phyloP scores from a whole-genome alignment of 2,329 filamentous ascomycete species.

The Verticillium nonalfalfae region DNA sequence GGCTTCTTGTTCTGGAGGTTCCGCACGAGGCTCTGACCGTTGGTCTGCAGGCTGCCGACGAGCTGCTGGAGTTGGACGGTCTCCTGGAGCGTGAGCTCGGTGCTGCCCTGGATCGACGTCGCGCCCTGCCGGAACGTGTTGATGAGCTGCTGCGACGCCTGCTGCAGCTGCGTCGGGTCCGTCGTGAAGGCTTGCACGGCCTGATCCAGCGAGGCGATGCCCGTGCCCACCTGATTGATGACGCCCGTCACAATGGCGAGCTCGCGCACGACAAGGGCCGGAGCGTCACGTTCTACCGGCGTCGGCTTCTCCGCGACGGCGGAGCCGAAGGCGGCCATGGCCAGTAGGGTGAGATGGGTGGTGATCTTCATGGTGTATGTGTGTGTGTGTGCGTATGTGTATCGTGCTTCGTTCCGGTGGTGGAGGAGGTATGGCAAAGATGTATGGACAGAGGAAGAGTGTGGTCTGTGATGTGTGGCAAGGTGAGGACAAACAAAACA shows the following conservation, averaged over 20 bases:
- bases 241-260: constrained; percentile 10
- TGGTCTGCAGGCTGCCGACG: constrained; percentile 16
- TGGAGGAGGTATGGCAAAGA: neutral
- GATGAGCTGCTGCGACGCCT: constrained; percentile 14
- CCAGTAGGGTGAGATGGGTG: constrained; percentile 8
- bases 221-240: constrained; percentile 9
- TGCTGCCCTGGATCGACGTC: constrained; percentile 5
- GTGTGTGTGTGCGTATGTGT: neutral
- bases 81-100: constrained; percentile 12
- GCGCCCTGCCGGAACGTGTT: constrained; percentile 12
- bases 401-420: neutral
- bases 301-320: constrained; percentile 8
- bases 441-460: neutral
- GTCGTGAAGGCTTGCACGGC: constrained; percentile 17
- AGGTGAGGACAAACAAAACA: neutral
- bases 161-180: constrained; percentile 11
- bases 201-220: constrained; percentile 14
- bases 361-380: constrained; percentile 12
- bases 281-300: neutral
- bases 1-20: constrained; percentile 19
- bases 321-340: constrained; percentile 7
- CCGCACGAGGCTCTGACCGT: constrained; percentile 16
- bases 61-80: constrained; percentile 10
- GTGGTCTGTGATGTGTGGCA: neutral
- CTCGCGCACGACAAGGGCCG: constrained; percentile 10